phyloP scores from a whole-genome alignment of 2,329 filamentous ascomycete genomes.

The Aspergillus fumigatiaffinis region DNA sequence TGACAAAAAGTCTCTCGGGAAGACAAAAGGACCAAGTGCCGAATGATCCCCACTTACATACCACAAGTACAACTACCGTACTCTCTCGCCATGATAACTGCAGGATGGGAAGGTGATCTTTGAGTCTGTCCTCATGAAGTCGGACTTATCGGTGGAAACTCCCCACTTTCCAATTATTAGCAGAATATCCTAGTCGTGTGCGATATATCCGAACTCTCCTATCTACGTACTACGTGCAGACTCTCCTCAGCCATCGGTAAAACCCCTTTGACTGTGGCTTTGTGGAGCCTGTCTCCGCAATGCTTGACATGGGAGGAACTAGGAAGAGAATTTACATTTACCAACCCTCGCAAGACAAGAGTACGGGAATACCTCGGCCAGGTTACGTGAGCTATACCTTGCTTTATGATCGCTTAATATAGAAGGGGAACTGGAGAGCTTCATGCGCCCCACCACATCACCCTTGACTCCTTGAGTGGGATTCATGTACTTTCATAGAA shows the following conservation, averaged over 20 bases:
- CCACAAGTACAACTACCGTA: too few relatives aligned
- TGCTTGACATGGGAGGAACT: neutral
- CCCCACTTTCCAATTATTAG: neutral
- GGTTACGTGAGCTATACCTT: neutral
- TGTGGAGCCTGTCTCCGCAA: neutral
- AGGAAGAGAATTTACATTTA: neutral
- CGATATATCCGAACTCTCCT: neutral
- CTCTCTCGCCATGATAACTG: too few relatives aligned
- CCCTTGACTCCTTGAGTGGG: too few relatives aligned
- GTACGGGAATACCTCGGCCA: neutral
- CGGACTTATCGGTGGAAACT: too few relatives aligned
- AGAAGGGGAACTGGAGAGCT: neutral
- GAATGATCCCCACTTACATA: neutral
- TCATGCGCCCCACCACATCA: neutral
- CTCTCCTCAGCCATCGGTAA: neutral
- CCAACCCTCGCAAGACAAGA: neutral
- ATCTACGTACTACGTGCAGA: too few relatives aligned
- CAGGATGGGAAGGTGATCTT: neutral
- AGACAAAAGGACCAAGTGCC: conserved; percentile 17
- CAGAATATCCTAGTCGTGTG: neutral
- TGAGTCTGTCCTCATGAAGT: neutral
- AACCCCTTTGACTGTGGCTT: neutral
- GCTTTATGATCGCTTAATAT: neutral
- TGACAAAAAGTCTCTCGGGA: conserved; percentile 11
- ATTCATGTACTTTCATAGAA: neutral